Evolutionary conservation across 768 basidiomycete genomes (phyloP), one percentile per base, ranked within the genome.

Genomic region (Holtermannia corniformis): DNA sequence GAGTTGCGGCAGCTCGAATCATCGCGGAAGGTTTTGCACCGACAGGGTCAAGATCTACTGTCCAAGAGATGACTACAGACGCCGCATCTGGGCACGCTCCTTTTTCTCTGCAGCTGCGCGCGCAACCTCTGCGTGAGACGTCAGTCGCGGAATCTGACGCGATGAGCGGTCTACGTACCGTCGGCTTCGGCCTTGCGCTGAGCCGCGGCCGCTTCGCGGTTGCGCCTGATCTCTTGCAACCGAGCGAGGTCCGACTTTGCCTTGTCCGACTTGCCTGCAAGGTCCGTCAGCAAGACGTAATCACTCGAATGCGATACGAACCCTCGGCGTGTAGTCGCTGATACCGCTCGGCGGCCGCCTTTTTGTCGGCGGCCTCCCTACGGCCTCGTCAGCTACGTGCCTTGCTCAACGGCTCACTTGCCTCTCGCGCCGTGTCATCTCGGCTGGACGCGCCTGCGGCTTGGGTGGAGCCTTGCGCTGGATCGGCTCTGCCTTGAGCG

Each of bases 341-440:
- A 71, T 93, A 93, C 22, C 79, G 76, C 23, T 89, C 87, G 67
- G 87, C 81, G 1, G 89, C 87, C 1, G 90, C 89, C 63, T 85
- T 79, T 76, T 90, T 91, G 73, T 92, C 89, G 68, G 91, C 90
- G 66, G 82, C 83, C 67, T 95, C 92, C 59, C 91, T 91, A 56
- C 51, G 62, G 68, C 48, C 72, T 58, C 25, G 59, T 62, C 50
- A 68, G 51, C 25, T 66, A 66, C 14, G 22, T 40, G 50, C 26
- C 23, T 22, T 44, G 44, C 49, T 43, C 32, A 47, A 43, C 13
- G 50, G 52, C 42, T 54, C 49, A 41, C 52, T 45, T 23, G 26
- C 43, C 0, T 40, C 19, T 11, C 40, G 47, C 11, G 41, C 46
- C 22, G 41, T 16, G 32, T 19, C 19, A 20, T 21, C 32, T 5